Percentiles rank a stretch among this genome's conserved stretches.
Conservation (phyloP, 441 rosid species). For the Rhodomyrtus psidioides region DNA sequence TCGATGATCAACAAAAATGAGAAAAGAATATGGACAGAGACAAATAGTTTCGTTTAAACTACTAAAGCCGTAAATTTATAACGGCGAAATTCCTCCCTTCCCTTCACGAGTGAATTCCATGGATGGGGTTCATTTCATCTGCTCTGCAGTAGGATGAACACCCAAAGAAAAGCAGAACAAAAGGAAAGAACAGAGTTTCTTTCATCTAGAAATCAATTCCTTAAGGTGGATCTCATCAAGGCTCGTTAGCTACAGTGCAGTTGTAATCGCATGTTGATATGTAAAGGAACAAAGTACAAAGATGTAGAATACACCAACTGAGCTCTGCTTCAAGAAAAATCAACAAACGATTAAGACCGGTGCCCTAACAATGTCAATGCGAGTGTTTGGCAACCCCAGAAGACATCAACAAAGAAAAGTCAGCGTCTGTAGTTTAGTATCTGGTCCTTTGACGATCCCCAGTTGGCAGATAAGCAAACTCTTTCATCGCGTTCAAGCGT, state of each 20-base stretch:
- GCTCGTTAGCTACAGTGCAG: not conserved
- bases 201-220: not conserved
- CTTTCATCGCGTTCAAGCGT: not conserved
- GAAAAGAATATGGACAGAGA: not conserved
- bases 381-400: not conserved
- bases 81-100: not conserved
- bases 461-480: not conserved
- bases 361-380: not conserved
- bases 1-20: not conserved
- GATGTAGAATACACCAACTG: not conserved
- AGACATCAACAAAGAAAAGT: not conserved
- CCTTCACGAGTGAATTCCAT: not conserved
- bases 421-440: not conserved
- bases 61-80: not conserved
- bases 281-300: not conserved
- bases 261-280: not conserved
- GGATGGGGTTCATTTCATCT: not conserved
- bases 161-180: not conserved
- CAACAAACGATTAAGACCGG: not conserved
- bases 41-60: not conserved
- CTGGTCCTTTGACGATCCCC: not conserved
- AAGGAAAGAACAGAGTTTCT: not conserved
- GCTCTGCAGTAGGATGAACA: not conserved
- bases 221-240: not conserved
- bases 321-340: not conserved